Percentiles rank a stretch among this genome's conserved stretches.
These are phyloP conservation scores for Platismatia glauca DNA, from an alignment of 495 filamentous ascomycete genomes.

Conservation along the genomic window DNA sequence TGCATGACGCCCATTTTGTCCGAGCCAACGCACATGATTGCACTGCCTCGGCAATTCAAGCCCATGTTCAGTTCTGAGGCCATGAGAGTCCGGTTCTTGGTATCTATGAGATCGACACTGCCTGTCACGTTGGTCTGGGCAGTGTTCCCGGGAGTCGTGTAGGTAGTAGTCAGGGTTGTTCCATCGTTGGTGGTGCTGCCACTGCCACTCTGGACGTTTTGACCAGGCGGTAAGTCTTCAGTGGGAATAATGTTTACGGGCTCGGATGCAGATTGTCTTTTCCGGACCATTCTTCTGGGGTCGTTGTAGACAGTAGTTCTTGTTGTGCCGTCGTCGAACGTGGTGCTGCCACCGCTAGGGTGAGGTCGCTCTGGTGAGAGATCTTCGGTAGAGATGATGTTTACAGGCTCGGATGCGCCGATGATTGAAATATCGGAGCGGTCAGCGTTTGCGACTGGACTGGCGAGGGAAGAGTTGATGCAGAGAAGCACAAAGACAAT, in stretches of 20 bases:
- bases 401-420: background rate
- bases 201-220: background rate
- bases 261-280: background rate
- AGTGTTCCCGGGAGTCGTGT: background rate
- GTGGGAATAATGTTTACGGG: background rate
- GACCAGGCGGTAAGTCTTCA: background rate
- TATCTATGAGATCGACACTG: background rate
- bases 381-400: background rate
- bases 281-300: background rate
- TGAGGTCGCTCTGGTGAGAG: background rate
- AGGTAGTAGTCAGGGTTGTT: background rate
- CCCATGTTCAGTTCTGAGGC: background rate
- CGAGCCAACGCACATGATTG: background rate
- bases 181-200: background rate
- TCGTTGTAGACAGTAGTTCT: background rate
- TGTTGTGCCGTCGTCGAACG: background rate
- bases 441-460: background rate
- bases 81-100: background rate
- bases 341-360: background rate
- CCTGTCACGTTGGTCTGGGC: background rate
- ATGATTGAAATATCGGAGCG: background rate
- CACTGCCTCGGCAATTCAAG: constrained; percentile 1
- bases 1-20: background rate
- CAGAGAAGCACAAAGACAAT: background rate
- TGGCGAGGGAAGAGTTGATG: background rate